phyloP scores from a whole-genome alignment of 768 basidiomycete species.

The Rossbeevera mucosa region DNA sequence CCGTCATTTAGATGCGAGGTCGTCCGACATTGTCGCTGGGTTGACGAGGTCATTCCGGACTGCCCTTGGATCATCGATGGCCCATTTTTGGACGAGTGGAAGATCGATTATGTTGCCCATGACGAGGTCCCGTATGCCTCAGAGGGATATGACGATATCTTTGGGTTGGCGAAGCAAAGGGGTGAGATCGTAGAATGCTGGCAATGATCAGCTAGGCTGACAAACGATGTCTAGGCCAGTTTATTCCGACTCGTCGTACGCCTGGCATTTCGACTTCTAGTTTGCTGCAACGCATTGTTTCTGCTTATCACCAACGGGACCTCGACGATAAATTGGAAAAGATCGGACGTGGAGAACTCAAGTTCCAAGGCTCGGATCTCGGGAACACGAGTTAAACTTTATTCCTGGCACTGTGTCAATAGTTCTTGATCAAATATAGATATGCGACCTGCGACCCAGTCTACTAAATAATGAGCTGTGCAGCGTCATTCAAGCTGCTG shows the following conservation, averaged over 20 bases:
- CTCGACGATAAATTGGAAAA: conserved; percentile 88
- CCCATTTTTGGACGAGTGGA: conserved; percentile 75
- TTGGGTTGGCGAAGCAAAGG: conserved; percentile 70
- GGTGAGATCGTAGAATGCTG: conserved; percentile 44
- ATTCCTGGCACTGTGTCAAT: not conserved
- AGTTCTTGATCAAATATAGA: not conserved
- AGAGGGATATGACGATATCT: conserved; percentile 82
- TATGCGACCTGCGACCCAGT: too few species aligned
- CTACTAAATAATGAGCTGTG: too few species aligned
- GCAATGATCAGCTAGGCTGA: not conserved
- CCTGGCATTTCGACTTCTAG: conserved; percentile 93
- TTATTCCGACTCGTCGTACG: conserved; percentile 92
- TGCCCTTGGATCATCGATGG: conserved; percentile 88
- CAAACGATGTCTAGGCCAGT: conserved; percentile 58
- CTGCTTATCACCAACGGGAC: conserved; percentile 75
- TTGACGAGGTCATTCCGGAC: conserved; percentile 86
- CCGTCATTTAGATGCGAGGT: conserved; percentile 63
- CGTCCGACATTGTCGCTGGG: conserved; percentile 96
- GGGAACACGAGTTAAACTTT: conserved; percentile 11
- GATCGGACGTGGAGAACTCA: conserved; percentile 76
- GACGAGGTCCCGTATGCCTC: conserved; percentile 87
- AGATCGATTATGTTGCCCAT: conserved; percentile 96
- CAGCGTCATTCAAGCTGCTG: too few species aligned
- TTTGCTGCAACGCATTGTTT: conserved; percentile 87
- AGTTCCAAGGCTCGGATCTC: conserved; percentile 46